Evolutionary conservation across 441 rosid species (phyloP).

Genomic region (Mallotus repandus): DNA sequence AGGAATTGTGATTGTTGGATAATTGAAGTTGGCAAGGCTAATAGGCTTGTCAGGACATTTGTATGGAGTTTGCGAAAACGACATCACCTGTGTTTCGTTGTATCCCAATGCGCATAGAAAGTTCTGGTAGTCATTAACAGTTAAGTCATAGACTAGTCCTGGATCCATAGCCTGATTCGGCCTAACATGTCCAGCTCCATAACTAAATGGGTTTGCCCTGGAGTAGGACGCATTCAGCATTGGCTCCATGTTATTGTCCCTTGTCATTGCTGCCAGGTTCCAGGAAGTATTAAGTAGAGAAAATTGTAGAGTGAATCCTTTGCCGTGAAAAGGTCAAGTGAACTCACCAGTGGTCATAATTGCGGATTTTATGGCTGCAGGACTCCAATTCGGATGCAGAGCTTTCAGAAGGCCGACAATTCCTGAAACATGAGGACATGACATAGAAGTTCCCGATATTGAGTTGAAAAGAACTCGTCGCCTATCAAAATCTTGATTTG

Average conservation of each 20-base stretch:
- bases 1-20: slow-evolving; percentile 59
- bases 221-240: slow-evolving; percentile 38
- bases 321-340: neutral
- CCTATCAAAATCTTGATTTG: slow-evolving; percentile 34
- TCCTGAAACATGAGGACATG: slow-evolving; percentile 73
- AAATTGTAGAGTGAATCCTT: neutral
- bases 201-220: slow-evolving; percentile 53
- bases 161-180: slow-evolving; percentile 70
- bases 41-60: slow-evolving; percentile 35
- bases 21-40: slow-evolving; percentile 43
- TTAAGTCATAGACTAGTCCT: slow-evolving; percentile 59
- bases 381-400: slow-evolving; percentile 53
- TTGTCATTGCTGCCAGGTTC: slow-evolving; percentile 26
- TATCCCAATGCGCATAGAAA: slow-evolving; percentile 58
- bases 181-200: slow-evolving; percentile 61
- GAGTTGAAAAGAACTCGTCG: slow-evolving; percentile 38
- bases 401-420: slow-evolving; percentile 54
- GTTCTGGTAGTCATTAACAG: slow-evolving; percentile 41
- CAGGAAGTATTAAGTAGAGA: neutral
- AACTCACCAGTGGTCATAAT: slow-evolving; percentile 60
- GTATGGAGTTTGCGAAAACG: slow-evolving; percentile 33
- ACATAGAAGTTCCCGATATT: slow-evolving; percentile 63
- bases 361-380: slow-evolving; percentile 62
- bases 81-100: slow-evolving; percentile 30
- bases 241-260: slow-evolving; percentile 41